Percentiles rank a stretch among this genome's conserved stretches.
phyloP scores from a whole-genome alignment of 768 basidiomycete species.

The Suillus luteus region DNA sequence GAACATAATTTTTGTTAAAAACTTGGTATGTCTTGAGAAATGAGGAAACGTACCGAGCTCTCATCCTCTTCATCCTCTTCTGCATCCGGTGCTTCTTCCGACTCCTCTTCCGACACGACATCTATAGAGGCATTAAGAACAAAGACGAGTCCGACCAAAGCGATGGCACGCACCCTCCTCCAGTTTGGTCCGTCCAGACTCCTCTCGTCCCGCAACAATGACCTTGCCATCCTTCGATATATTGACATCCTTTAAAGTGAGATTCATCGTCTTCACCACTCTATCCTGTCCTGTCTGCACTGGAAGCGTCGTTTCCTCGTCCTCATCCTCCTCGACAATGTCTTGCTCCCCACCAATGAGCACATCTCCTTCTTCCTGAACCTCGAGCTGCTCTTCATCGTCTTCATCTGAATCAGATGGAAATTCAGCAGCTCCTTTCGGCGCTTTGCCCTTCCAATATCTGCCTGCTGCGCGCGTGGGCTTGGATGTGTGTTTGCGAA shows the following conservation, averaged over 20 bases:
- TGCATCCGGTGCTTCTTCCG: constrained; percentile 42
- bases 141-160: constrained; percentile 14
- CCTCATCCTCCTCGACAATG: constrained; percentile 45
- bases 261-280: constrained; percentile 60
- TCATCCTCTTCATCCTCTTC: constrained; percentile 35
- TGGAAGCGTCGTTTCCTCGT: constrained; percentile 47
- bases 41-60: constrained; percentile 42
- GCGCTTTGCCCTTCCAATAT: constrained; percentile 90
- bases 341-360: constrained; percentile 61
- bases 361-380: constrained; percentile 58
- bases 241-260: constrained; percentile 76
- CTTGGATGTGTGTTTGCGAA: constrained; percentile 74
- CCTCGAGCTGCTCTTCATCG: constrained; percentile 39
- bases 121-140: constrained; percentile 20
- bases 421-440: constrained; percentile 64
- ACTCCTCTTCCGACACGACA: constrained; percentile 38
- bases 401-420: constrained; percentile 70
- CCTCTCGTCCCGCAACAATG: constrained; percentile 74
- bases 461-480: constrained; percentile 78
- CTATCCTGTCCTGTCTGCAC: constrained; percentile 38
- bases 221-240: constrained; percentile 82
- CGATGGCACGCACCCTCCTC: constrained; percentile 48
- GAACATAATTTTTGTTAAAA: constrained; percentile 23
- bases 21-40: constrained; percentile 7
- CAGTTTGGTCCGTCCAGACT: constrained; percentile 71